These are phyloP conservation scores for Neonectria coccinea DNA, from an alignment of 2,329 filamentous ascomycete genomes.

Conservation along the genomic window DNA sequence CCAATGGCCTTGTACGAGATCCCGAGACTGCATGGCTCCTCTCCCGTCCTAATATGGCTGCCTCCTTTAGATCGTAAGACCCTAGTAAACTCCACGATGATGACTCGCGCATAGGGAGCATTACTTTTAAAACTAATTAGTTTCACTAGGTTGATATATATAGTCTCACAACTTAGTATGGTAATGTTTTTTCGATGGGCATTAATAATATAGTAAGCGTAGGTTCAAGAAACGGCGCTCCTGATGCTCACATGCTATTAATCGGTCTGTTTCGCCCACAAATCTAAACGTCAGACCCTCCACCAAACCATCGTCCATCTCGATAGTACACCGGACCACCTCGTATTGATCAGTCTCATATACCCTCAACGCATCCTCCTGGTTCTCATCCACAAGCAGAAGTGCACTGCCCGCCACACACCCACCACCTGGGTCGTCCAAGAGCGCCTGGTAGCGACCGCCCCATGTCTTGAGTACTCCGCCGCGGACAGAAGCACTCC, in stretches of 20 bases:
- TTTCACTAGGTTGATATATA: neutral
- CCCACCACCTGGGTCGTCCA: neutral
- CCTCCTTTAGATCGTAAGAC: conserved; percentile 12
- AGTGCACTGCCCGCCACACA: neutral
- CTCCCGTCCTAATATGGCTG: conserved; percentile 16
- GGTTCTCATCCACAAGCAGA: neutral
- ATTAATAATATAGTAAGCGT: conserved; percentile 7
- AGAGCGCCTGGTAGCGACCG: conserved; percentile 11
- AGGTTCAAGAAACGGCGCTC: neutral
- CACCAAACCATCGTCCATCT: neutral
- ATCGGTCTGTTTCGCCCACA: neutral
- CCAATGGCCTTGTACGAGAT: neutral
- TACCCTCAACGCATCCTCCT: conserved; percentile 12
- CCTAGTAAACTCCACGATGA: conserved; percentile 27
- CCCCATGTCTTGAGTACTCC: conserved; percentile 7
- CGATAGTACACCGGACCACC: conserved; percentile 7
- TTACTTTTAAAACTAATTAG: conserved; percentile 15
- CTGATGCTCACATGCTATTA: too few species aligned
- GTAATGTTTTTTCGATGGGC: neutral
- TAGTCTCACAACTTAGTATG: conserved; percentile 5
- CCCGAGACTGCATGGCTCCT: conserved; percentile 25
- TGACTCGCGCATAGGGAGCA: conserved; percentile 6
- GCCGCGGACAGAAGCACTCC: neutral
- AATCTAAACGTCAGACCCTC: conserved; percentile 24
- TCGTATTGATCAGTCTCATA: conserved; percentile 24